Evolutionary conservation across 306 rosid species (phyloP).

Genomic region (Prosopis cineraria): DNA sequence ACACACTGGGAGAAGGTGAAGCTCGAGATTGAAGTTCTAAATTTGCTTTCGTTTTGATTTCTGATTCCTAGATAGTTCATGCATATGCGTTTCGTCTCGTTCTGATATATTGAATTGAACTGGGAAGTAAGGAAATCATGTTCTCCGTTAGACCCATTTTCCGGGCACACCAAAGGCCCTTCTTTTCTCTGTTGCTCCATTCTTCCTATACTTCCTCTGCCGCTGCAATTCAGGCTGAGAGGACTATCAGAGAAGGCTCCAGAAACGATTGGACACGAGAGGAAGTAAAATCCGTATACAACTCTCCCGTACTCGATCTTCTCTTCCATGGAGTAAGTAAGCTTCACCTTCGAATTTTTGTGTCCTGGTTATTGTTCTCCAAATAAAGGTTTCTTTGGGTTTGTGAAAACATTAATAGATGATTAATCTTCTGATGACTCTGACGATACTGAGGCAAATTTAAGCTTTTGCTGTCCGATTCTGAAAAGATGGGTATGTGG

Average conservation of each 20-base stretch:
- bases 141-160: slow-evolving; percentile 43
- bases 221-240: slow-evolving; percentile 75
- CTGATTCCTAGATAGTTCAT: too few relatives aligned
- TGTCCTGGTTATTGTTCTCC: not conserved
- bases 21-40: not conserved
- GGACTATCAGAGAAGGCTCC: slow-evolving; percentile 66
- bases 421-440: not conserved
- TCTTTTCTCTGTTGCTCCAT: slow-evolving; percentile 40
- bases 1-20: not conserved
- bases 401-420: not conserved
- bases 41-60: not conserved
- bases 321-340: slow-evolving; percentile 98
- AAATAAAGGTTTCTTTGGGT: not conserved
- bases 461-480: not conserved
- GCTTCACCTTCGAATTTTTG: not conserved
- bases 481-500: not conserved
- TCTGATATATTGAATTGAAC: not conserved
- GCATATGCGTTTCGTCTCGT: not conserved
- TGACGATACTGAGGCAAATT: not conserved
- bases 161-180: slow-evolving; percentile 36
- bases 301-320: slow-evolving; percentile 92
- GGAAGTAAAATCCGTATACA: slow-evolving; percentile 67
- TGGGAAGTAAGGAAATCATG: slow-evolving; percentile 34
- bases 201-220: slow-evolving; percentile 56
- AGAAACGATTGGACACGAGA: slow-evolving; percentile 76